These are phyloP conservation scores for Globisporangium splendens DNA, from an alignment of 352 stramenopile species.

Conservation along the genomic window DNA sequence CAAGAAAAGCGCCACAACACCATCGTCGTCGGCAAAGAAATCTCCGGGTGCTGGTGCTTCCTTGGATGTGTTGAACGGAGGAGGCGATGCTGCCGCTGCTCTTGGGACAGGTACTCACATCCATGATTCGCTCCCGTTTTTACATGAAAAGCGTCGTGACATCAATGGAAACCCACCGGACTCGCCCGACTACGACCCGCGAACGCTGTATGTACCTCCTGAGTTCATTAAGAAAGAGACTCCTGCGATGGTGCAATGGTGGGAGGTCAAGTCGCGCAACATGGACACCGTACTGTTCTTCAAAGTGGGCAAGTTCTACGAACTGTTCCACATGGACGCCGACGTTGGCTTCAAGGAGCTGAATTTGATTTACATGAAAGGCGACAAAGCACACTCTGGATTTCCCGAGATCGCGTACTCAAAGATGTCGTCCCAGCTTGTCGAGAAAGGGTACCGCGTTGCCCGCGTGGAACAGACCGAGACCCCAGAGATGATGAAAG, in stretches of 20 bases:
- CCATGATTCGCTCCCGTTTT: conserved; percentile 92
- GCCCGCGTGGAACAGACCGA: conserved; percentile 99
- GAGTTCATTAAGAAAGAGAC: conserved; percentile 91
- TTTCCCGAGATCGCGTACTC: conserved; percentile 98
- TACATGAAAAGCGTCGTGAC: conserved; percentile 88
- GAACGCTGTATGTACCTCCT: conserved; percentile 89
- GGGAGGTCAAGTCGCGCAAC: conserved; percentile 96
- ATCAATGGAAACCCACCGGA: conserved; percentile 69
- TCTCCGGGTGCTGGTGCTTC: conserved; percentile 13
- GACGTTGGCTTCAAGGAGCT: conserved; percentile 96
- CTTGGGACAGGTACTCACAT: conserved; percentile 62
- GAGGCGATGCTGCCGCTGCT: conserved; percentile 12
- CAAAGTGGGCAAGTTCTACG: conserved; percentile 98
- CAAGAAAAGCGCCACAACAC: conserved; percentile 18
- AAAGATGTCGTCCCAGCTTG: conserved; percentile 93
- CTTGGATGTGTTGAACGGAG: conserved; percentile 6
- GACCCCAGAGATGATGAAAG: conserved; percentile 96
- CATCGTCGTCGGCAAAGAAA: conserved; percentile 16
- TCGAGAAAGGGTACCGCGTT: conserved; percentile 96
- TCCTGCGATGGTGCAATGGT: conserved; percentile 97
- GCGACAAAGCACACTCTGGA: conserved; percentile 94
- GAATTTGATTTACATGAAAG: conserved; percentile 99
- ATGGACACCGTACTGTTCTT: conserved; percentile 99
- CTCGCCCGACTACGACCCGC: conserved; percentile 90
- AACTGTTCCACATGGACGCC: conserved; percentile 97